Percentiles rank a stretch among this genome's conserved stretches.
phyloP scores from a whole-genome alignment of 495 filamentous ascomycete genomes.

The Trichoderma gamsii region DNA sequence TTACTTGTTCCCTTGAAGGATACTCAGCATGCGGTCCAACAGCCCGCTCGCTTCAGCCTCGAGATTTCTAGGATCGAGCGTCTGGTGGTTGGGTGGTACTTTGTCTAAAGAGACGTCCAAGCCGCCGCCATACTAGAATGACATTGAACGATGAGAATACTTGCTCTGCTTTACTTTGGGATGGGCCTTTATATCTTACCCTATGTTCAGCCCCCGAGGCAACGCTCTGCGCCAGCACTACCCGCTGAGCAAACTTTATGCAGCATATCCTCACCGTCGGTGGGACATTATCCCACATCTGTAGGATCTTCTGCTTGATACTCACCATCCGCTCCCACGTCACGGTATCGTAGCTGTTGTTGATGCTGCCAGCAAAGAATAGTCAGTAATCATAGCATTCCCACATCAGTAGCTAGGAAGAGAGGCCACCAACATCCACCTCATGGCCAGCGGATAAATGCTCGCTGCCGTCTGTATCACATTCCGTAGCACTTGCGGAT shows the following conservation, averaged over 20 bases:
- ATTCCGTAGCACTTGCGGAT: constrained; percentile 70
- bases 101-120: constrained; percentile 83
- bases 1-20: constrained; percentile 71
- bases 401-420: not conserved
- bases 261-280: constrained; percentile 81
- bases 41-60: constrained; percentile 89
- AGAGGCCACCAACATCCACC: constrained; percentile 74
- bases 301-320: constrained; percentile 84
- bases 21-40: constrained; percentile 79
- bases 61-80: constrained; percentile 69
- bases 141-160: not conserved
- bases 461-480: constrained; percentile 80
- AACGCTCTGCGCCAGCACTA: constrained; percentile 85
- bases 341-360: constrained; percentile 68
- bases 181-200: constrained; percentile 44
- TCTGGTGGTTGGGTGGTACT: constrained; percentile 73
- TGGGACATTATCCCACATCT: constrained; percentile 77
- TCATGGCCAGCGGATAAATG: constrained; percentile 84
- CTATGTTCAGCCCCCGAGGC: constrained; percentile 77
- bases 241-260: constrained; percentile 91
- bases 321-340: constrained; percentile 82
- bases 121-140: constrained; percentile 62
- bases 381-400: not conserved
- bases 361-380: constrained; percentile 55
- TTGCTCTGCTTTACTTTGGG: not conserved